Conservation (phyloP, 371 early-diverging fungal genomes). For the Apophysomyces trapeziformis region DNA sequence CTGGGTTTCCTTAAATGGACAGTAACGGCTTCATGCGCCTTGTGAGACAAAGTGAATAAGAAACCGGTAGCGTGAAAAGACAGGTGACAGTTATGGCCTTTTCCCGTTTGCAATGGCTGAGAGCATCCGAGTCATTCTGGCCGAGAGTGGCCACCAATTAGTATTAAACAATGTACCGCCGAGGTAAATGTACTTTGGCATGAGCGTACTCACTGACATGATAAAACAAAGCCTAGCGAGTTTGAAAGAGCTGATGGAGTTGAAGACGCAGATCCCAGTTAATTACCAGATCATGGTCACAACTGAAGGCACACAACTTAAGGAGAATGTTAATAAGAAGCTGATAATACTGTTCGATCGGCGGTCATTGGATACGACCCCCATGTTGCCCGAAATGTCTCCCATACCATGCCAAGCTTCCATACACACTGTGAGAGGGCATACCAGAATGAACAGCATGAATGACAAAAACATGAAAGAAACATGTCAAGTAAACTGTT, state of each 20-base stretch:
- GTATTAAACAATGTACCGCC: background rate
- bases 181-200: background rate
- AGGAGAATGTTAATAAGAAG: background rate
- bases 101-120: background rate
- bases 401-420: background rate
- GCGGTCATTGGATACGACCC: slow-evolving; percentile 18
- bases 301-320: slow-evolving; percentile 17
- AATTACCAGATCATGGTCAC: slow-evolving; percentile 23
- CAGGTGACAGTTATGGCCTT: background rate
- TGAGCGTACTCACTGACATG: background rate
- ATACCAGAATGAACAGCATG: background rate
- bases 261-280: background rate
- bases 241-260: slow-evolving; percentile 13
- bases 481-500: slow-evolving; percentile 11
- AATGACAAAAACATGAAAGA: background rate
- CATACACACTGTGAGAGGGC: background rate
- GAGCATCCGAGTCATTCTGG: background rate
- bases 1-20: too few species aligned
- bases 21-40: too few species aligned
- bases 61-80: background rate
- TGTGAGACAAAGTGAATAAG: background rate
- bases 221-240: background rate
- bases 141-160: background rate
- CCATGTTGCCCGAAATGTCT: background rate
- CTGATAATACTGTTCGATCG: slow-evolving; percentile 24